Conservation (phyloP, 2,329 filamentous ascomycete genomes). For the Piedraia hortae region DNA sequence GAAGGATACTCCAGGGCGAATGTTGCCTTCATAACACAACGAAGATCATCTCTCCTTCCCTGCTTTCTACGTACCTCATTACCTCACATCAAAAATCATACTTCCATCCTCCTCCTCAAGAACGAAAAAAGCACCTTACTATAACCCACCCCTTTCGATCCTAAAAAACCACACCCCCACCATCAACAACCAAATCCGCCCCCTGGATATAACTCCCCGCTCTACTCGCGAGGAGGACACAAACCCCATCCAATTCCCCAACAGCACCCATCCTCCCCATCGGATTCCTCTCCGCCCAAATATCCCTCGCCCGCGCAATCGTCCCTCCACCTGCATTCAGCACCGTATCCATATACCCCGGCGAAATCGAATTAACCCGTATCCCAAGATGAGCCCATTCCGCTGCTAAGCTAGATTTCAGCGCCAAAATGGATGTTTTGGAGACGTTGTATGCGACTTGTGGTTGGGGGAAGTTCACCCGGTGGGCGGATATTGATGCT, state of each 20-base stretch:
- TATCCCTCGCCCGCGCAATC: constrained; percentile 10
- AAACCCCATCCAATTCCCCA: constrained; percentile 14
- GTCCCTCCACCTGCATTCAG: constrained; percentile 25
- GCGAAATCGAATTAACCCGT: constrained; percentile 39
- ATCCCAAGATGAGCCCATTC: constrained; percentile 50
- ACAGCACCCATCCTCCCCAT: constrained; percentile 15
- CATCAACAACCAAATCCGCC: constrained; percentile 14
- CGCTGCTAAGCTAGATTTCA: constrained; percentile 37
- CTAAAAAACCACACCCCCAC: constrained; percentile 10
- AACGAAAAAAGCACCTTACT: no score
- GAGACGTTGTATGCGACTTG: constrained; percentile 45
- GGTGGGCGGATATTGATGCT: constrained; percentile 38
- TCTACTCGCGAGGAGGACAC: constrained; percentile 12
- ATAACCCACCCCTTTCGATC: constrained; percentile 1
- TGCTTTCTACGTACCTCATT: no score
- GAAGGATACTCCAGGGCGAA: no score
- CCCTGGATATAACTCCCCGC: constrained; percentile 15
- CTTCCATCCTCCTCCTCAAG: neutral
- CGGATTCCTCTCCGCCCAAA: constrained; percentile 13
- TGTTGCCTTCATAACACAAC: no score
- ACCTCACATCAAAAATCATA: neutral
- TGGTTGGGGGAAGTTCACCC: constrained; percentile 45
- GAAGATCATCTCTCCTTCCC: no score
- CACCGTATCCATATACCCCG: constrained; percentile 54
- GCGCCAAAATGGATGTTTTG: constrained; percentile 36